Evolutionary conservation across 1,284 basidiomycete genomes (phyloP).

Genomic region (Apiotrichum porosum): DNA sequence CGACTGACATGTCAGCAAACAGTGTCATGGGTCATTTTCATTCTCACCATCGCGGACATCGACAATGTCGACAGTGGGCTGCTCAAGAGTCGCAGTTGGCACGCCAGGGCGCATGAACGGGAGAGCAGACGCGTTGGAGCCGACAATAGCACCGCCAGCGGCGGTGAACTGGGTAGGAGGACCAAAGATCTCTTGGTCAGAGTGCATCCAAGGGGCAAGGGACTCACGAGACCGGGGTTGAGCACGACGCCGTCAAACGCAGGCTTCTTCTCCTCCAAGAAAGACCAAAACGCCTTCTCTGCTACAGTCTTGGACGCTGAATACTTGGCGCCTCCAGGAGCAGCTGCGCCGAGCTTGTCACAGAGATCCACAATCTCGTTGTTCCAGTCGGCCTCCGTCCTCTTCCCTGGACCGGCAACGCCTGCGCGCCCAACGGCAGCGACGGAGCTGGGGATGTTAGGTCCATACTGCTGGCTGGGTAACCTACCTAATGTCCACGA

Average conservation of each 20-base stretch:
- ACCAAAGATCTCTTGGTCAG: constrained; percentile 1
- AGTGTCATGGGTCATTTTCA: too few species aligned
- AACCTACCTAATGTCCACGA: constrained; percentile 2
- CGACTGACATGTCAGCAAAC: too few species aligned
- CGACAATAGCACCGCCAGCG: not conserved
- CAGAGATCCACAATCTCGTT: not conserved
- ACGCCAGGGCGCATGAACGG: not conserved
- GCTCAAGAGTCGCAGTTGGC: not conserved
- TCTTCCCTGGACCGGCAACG: not conserved
- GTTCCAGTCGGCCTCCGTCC: constrained; percentile 7
- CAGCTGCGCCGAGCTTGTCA: constrained; percentile 1
- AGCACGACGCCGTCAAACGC: constrained; percentile 12
- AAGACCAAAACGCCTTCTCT: constrained; percentile 35
- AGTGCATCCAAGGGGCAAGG: not conserved
- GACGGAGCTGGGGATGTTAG: too few species aligned
- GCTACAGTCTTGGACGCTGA: constrained; percentile 24
- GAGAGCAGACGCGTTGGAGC: constrained; percentile 1
- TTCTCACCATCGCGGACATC: constrained; percentile 9
- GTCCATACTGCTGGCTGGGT: too few species aligned
- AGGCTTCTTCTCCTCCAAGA: constrained; percentile 3
- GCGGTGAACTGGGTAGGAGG: not conserved
- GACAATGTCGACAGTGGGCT: not conserved
- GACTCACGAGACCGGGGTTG: constrained; percentile 5
- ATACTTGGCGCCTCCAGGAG: constrained; percentile 3
- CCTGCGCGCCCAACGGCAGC: too few species aligned